A percentile compares a stretch with the other conserved stretches of the same genome.
Conservation (phyloP, 306 rosid species). For the Vigna mungo region DNA sequence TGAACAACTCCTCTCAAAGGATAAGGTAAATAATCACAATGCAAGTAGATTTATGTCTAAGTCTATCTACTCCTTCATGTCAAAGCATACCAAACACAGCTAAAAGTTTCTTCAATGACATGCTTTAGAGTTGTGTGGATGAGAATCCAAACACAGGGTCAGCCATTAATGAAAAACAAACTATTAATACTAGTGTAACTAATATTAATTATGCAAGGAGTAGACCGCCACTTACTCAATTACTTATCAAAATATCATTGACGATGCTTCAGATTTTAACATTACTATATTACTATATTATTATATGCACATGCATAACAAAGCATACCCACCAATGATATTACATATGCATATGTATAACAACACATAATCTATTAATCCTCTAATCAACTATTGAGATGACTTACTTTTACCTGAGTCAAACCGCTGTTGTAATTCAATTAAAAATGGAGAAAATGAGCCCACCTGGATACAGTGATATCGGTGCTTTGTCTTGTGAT, state of each 20-base stretch:
- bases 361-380: too few species aligned
- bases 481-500: slow-evolving; percentile 91
- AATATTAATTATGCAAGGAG: too few species aligned
- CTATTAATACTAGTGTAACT: too few species aligned
- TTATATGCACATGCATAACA: too few species aligned
- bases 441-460: slow-evolving; percentile 34
- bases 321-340: too few species aligned
- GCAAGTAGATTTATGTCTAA: background rate
- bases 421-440: background rate
- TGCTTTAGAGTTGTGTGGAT: background rate
- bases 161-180: background rate
- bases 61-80: background rate
- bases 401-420: background rate
- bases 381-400: background rate
- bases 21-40: background rate
- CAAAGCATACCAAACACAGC: too few species aligned
- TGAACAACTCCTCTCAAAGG: background rate
- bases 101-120: background rate
- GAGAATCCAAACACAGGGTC: background rate
- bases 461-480: slow-evolving; percentile 86
- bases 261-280: too few species aligned
- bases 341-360: too few species aligned
- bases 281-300: too few species aligned
- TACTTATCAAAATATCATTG: too few species aligned
- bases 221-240: too few species aligned